Evolutionary conservation across 768 basidiomycete genomes (phyloP).

Genomic region (Paxillus rubicundulus): DNA sequence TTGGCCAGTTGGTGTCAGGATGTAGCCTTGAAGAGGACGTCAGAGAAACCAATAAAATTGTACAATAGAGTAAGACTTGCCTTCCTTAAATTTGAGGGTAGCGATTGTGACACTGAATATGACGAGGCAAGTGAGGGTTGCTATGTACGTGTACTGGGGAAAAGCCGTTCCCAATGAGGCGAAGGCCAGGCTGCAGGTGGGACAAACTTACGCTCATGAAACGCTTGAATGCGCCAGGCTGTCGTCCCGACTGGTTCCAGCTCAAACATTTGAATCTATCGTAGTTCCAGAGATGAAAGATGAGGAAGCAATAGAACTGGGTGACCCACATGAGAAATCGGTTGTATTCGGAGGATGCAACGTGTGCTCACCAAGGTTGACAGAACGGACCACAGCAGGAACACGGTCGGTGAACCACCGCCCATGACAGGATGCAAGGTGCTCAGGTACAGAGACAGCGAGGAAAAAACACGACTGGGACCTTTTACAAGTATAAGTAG

Average conservation of each 20-base stretch:
- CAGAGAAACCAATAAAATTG: not conserved
- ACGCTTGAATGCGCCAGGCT: conserved; percentile 83
- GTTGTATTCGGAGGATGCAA: not conserved
- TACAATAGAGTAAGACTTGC: conserved; percentile 31
- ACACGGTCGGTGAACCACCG: conserved; percentile 70
- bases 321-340: conserved; percentile 5
- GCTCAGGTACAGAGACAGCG: not conserved
- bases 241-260: conserved; percentile 67
- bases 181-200: not conserved
- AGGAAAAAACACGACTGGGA: not conserved
- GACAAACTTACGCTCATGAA: conserved; percentile 76
- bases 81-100: conserved; percentile 70
- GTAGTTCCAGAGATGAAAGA: conserved; percentile 78
- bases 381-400: conserved; percentile 74
- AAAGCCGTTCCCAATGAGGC: conserved; percentile 12
- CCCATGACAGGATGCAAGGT: conserved; percentile 47
- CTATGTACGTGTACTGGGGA: conserved; percentile 76
- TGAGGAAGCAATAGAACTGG: conserved; percentile 66
- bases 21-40: conserved; percentile 13
- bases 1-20: conserved; percentile 7
- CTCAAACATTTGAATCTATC: conserved; percentile 72
- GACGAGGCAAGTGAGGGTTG: conserved; percentile 62
- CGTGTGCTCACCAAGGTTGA: conserved; percentile 52
- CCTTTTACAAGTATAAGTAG: no score
- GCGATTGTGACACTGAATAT: conserved; percentile 63